Evolutionary conservation across 2,329 filamentous ascomycete genomes (phyloP).

Genomic region (Ampelomyces quisqualis): DNA sequence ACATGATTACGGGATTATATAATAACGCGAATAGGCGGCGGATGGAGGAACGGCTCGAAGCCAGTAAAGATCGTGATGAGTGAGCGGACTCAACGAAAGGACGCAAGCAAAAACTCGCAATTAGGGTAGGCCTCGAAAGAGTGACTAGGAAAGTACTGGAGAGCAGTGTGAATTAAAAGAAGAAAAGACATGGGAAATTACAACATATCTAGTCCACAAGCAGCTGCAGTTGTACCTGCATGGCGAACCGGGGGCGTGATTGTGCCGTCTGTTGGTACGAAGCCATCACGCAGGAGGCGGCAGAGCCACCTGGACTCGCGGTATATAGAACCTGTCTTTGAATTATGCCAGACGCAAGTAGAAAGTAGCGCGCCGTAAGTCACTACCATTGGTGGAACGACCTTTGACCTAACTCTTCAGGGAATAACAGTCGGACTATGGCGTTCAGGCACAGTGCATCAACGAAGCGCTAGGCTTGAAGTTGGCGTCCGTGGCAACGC

Average conservation of each 20-base stretch:
- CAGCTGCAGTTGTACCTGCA: slow-evolving; percentile 29
- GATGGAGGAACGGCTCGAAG: slow-evolving; percentile 43
- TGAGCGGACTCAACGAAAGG: slow-evolving; percentile 52
- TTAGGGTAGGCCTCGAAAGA: slow-evolving; percentile 33
- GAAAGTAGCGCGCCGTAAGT: slow-evolving; percentile 5
- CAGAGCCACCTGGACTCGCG: slow-evolving; percentile 14
- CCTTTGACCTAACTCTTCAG: slow-evolving; percentile 19
- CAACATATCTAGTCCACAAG: slow-evolving; percentile 22
- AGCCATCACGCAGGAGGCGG: slow-evolving; percentile 25
- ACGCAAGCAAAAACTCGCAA: slow-evolving; percentile 54
- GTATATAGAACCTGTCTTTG: slow-evolving; percentile 9
- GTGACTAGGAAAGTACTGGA: slow-evolving; percentile 27
- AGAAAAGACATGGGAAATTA: slow-evolving; percentile 34
- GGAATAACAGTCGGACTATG: slow-evolving; percentile 16
- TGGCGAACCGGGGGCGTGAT: slow-evolving; percentile 19
- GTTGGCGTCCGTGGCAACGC: slow-evolving; percentile 16
- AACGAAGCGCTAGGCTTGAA: slow-evolving; percentile 21
- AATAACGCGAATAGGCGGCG: slow-evolving; percentile 24
- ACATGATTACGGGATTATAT: slow-evolving; percentile 42
- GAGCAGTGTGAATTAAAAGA: slow-evolving; percentile 22
- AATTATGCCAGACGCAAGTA: slow-evolving; percentile 22
- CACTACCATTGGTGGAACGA: slow-evolving; percentile 17
- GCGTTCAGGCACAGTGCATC: slow-evolving; percentile 17
- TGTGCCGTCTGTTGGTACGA: slow-evolving; percentile 26
- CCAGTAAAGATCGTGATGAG: slow-evolving; percentile 46